Evolutionary conservation across 148 eudicot genomes (phyloP).

Genomic region (Fagopyrum tataricum): DNA sequence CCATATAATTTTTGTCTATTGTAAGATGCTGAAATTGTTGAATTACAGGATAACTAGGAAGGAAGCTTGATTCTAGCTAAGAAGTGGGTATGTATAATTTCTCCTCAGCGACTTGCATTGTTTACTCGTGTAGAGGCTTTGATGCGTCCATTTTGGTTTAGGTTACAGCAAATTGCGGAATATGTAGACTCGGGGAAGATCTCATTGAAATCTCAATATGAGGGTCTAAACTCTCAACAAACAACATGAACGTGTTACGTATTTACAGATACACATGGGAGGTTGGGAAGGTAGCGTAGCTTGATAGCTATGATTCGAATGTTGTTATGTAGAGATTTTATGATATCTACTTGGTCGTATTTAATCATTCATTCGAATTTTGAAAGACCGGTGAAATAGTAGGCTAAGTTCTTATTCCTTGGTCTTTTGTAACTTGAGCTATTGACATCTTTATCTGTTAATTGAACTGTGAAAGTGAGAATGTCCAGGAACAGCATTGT

Average conservation of each 20-base stretch:
- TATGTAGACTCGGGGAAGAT: not conserved
- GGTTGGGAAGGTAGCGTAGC: not conserved
- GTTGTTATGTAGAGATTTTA: no score
- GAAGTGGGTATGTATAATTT: not conserved
- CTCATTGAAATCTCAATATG: not conserved
- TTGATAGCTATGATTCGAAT: not conserved
- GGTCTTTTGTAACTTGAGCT: no score
- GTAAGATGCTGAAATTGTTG: not conserved
- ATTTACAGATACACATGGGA: not conserved
- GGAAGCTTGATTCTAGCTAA: slow-evolving; percentile 46
- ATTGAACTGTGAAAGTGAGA: no score
- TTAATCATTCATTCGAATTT: no score
- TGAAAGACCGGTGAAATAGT: no score
- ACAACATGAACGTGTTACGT: not conserved
- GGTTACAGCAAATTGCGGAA: not conserved
- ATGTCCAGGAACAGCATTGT: no score
- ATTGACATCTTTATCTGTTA: no score
- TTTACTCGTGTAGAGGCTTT: not conserved
- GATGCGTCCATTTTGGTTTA: not conserved
- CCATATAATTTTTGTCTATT: not conserved
- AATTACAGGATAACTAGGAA: slow-evolving; percentile 61
- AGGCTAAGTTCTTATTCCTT: no score
- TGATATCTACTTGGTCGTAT: no score
- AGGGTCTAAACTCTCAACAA: not conserved
- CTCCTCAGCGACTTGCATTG: not conserved